Evolutionary conservation across 1,284 basidiomycete genomes (phyloP).

Genomic region (Exobasidium rhododendri): DNA sequence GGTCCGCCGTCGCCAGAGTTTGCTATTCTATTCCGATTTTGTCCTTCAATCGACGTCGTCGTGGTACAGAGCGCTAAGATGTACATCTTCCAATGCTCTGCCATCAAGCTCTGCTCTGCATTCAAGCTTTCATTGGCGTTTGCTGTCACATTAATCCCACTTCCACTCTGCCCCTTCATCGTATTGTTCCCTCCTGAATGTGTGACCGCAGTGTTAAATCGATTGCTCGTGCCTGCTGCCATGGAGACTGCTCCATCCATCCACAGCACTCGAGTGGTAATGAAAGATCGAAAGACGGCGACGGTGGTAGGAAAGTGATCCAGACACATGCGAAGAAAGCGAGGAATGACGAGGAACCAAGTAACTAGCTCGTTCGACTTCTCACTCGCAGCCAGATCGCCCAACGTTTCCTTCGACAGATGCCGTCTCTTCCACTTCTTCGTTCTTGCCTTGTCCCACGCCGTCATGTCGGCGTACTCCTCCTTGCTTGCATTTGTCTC

Average conservation of each 20-base stretch:
- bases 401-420: conserved; percentile 21
- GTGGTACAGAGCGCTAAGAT: conserved; percentile 77
- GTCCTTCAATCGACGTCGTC: conserved; percentile 60
- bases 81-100: conserved; percentile 86
- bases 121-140: conserved; percentile 15
- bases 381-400: conserved; percentile 56
- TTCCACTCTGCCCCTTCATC: neutral
- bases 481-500: conserved; percentile 13
- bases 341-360: conserved; percentile 57
- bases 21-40: conserved; percentile 59
- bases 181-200: neutral
- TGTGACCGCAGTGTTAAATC: neutral
- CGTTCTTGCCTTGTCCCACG: conserved; percentile 26
- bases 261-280: conserved; percentile 55
- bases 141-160: neutral
- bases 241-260: conserved; percentile 55
- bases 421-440: conserved; percentile 16
- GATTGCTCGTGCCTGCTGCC: conserved; percentile 46
- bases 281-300: conserved; percentile 54
- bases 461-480: conserved; percentile 30
- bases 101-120: conserved; percentile 65
- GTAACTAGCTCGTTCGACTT: conserved; percentile 55
- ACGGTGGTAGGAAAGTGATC: conserved; percentile 55
- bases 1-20: conserved; percentile 8
- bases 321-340: conserved; percentile 53